Percentiles rank a stretch among this genome's conserved stretches.
These are phyloP conservation scores for Paraphoma sp. DNA, from an alignment of 2,329 filamentous ascomycete genomes.

Conservation along the genomic window DNA sequence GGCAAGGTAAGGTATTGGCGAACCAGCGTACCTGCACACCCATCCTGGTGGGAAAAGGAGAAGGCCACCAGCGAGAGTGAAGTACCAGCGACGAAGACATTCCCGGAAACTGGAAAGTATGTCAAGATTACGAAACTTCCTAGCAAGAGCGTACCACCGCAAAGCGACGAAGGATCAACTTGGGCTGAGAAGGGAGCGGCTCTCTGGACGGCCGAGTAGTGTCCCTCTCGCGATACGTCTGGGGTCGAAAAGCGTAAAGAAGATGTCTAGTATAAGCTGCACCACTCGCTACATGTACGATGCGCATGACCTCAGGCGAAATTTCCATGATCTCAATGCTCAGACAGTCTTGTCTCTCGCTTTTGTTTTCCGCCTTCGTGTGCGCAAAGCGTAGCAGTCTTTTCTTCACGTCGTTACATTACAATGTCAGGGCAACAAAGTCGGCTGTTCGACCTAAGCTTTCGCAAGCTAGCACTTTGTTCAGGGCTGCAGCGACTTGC, in stretches of 20 bases:
- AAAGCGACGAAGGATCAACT: neutral
- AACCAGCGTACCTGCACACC: conserved; percentile 5
- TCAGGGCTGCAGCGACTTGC: conserved; percentile 6
- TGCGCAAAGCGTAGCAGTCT: neutral
- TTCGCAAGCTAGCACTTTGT: neutral
- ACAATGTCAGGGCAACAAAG: neutral
- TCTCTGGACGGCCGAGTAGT: conserved; percentile 12
- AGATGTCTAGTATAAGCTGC: neutral
- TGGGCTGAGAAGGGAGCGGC: conserved; percentile 12
- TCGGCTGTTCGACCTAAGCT: neutral
- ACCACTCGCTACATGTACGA: no score
- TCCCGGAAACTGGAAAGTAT: conserved; percentile 25
- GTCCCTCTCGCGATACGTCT: no score
- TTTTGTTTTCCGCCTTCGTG: no score
- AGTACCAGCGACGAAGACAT: conserved; percentile 2
- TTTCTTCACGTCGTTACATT: neutral
- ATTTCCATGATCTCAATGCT: no score
- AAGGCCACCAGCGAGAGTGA: neutral
- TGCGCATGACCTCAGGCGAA: no score
- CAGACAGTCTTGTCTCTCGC: no score
- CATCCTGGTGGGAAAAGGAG: conserved; percentile 26
- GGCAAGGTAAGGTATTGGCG: conserved; percentile 31
- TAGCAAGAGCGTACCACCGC: neutral
- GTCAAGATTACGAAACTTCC: conserved; percentile 21
- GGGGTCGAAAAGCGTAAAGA: neutral